Evolutionary conservation across 2,329 filamentous ascomycete genomes (phyloP), one percentile per base, ranked within the genome.

Genomic region (Paraconiothyrium brasiliense): DNA sequence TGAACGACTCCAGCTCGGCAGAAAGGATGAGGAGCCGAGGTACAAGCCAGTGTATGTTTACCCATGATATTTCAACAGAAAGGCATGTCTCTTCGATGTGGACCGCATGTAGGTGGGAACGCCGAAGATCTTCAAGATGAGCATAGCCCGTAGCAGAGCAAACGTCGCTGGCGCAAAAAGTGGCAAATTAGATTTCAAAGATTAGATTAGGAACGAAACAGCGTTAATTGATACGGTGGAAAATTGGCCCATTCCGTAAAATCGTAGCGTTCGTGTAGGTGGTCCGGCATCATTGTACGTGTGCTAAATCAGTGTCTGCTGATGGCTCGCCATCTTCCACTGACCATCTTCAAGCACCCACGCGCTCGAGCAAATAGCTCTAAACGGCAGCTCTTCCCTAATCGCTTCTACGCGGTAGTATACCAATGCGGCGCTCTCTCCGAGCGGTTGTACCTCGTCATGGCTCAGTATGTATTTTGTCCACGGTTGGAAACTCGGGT

Each of bases 251-350:
- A 13, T 41, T 20, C 20, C 37, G 37, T 41, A 16, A 16, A 6
- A 16, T 41, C 37, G 37, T 41, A 41, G 13, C 9, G 14, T 16
- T 41, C 37, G 11, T 16, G 37, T 41, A 6, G 37, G 14, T 6
- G 2, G 39, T 41, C 39, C 27, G 2, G 39, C n/a, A 14, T 41
- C 39, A n/a, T n/a, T 8, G 39, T 41, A 9, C 27, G 39, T 7
- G 2, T 37, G 39, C 39, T 41, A 74, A 14, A 73, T 70, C 41
- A 72, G 52, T 6, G 72, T 75, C 64, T 75, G 70, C 63, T 73
- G 72, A 46, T 75, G 70, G 52, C 68, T 69, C 16, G 65, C 68
- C 71, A 73, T 73, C 63, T 68, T 74, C 70, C 71, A 73, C 14
- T 48, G 51, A 20, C 62, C 57, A 22, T 64, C 51, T 22, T 74